Conservation (phyloP, 1,284 basidiomycete genomes). For the Tilletia caries region DNA sequence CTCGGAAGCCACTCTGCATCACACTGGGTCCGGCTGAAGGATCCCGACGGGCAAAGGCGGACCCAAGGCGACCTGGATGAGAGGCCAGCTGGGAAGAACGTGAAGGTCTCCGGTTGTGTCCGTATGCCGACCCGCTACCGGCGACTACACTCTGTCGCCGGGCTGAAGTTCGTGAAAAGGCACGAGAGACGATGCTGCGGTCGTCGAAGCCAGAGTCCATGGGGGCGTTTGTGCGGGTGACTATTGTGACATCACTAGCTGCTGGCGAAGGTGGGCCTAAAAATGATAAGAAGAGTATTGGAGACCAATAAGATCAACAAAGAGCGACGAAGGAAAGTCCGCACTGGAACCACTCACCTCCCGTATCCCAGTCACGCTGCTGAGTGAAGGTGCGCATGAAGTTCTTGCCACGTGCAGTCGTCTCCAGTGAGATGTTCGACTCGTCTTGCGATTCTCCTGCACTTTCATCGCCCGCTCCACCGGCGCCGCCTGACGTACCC, state of each 20-base stretch:
- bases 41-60: neutral
- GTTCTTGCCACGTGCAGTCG: slow-evolving; percentile 13
- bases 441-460: neutral
- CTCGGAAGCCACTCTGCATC: neutral
- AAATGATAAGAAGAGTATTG: neutral
- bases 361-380: slow-evolving; percentile 47
- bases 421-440: neutral
- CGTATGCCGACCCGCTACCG: slow-evolving; percentile 37
- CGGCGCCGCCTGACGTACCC: neutral
- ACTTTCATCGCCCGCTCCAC: neutral
- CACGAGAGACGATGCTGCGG: slow-evolving; percentile 18
- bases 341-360: slow-evolving; percentile 21
- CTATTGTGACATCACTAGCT: slow-evolving; percentile 33
- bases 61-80: neutral
- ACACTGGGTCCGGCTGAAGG: neutral
- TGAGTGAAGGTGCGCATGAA: slow-evolving; percentile 43
- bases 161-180: slow-evolving; percentile 38
- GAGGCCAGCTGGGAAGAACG: neutral
- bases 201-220: slow-evolving; percentile 38
- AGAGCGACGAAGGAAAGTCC: neutral
- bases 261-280: slow-evolving; percentile 35
- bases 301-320: neutral
- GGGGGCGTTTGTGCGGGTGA: slow-evolving; percentile 26
- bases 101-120: slow-evolving; percentile 31
- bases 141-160: slow-evolving; percentile 35